Evolutionary conservation across 2,329 filamentous ascomycete genomes (phyloP), one percentile per base, ranked within the genome.

Genomic region (Aspergillus quadrilineatus): DNA sequence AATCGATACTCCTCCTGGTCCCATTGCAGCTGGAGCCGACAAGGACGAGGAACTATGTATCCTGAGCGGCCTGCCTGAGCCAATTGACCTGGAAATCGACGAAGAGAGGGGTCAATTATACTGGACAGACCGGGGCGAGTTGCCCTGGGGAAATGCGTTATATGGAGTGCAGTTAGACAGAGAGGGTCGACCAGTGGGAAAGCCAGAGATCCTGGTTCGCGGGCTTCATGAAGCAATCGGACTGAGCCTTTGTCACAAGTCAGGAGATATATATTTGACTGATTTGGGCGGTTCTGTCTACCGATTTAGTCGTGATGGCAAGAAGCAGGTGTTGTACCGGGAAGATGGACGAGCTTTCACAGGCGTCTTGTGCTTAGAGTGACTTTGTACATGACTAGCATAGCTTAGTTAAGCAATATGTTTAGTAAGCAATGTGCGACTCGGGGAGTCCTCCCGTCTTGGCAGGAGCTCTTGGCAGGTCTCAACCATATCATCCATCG

Each of bases 41-140:
- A 79, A 83, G 36, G 68, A 22, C 22, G 22, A 80, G 14, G 72
- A 79, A 49, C 62, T 73, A 75, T 4, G 64, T 0, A 56, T 85
- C 2, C 63, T 80, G 2, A 63, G 75, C 4, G 65, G 66, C 0
- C 69, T 85, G 7, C 82, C 82, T 0, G 83, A 85, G 64, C 80
- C 81, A 0, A 82, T 86, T 56, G 82, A 86, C 60, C 68, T 87
- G 0, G 82, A 84, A 32, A 62, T 85, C 1, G 81, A 85, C 14
- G 74, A 76, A 10, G 68, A 73, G 0, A 64, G 66, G 2, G 65
- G 75, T 29, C 71, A 66, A 1, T 69, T 87, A 28, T 86, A 83
- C 66, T 86, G 84, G 84, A 85, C 84, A 0, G 84, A 86, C 60
- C 74, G 84, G 0, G 85, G 84, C 4, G 84, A 86, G 60, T 67